Conservation (phyloP, 108 stramenopile genomes). For the Nitzschia sp. region DNA sequence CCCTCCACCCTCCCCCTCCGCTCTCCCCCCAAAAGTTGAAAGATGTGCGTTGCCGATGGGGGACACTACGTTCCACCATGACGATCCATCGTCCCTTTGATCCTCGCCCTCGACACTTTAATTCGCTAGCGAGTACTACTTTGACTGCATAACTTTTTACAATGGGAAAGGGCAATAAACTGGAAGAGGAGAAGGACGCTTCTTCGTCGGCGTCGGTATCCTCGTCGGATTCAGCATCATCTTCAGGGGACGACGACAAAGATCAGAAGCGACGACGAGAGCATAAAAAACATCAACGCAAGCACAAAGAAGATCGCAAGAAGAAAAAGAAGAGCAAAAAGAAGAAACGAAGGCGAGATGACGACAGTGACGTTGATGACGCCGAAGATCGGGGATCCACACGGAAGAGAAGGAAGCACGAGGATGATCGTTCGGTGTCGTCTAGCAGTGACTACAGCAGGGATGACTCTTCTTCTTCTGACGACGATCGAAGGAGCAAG, state of each 20-base stretch:
- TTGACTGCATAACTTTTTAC: too few species aligned
- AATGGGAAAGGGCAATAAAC: too few species aligned
- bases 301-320: not conserved
- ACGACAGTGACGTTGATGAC: not conserved
- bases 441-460: not conserved
- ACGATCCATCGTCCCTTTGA: too few species aligned
- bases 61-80: too few species aligned
- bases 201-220: constrained; percentile 13
- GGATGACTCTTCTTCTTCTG: not conserved
- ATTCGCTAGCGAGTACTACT: too few species aligned
- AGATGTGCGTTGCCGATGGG: too few species aligned
- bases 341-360: constrained; percentile 4
- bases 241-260: constrained; percentile 1
- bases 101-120: too few species aligned
- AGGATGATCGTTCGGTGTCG: not conserved
- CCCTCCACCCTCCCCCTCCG: too few species aligned
- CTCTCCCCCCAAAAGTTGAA: too few species aligned
- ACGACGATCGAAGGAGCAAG: not conserved
- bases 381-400: not conserved
- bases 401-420: not conserved
- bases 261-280: constrained; percentile 1
- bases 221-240: constrained; percentile 17
- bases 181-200: too few species aligned
- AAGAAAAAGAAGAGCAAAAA: constrained; percentile 33
- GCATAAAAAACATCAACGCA: constrained; percentile 14